Percentiles rank a stretch among this genome's conserved stretches.
phyloP scores from a whole-genome alignment of 2,329 filamentous ascomycete species.

The Pestalotiopsis sp. region DNA sequence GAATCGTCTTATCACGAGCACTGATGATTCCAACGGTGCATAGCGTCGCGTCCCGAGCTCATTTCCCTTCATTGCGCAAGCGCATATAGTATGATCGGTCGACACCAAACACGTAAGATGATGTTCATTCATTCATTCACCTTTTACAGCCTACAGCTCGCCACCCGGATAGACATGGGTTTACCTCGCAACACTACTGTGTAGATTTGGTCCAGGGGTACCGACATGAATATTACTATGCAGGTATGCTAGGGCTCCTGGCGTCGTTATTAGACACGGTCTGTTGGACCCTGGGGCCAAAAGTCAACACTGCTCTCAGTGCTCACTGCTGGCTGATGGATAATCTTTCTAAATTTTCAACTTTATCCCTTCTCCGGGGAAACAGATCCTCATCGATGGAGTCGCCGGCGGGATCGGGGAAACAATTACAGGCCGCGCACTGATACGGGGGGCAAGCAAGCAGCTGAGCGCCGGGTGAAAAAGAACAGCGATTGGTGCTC shows the following conservation, averaged over 20 bases:
- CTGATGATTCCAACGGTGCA: neutral
- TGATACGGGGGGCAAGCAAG: conserved; percentile 6
- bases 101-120: neutral
- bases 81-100: neutral
- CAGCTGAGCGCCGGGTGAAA: conserved; percentile 4
- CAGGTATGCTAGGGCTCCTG: neutral
- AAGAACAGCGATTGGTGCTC: conserved; percentile 20
- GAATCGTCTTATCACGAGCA: neutral
- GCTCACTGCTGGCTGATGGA: neutral
- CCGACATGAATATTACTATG: neutral
- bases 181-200: neutral
- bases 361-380: neutral
- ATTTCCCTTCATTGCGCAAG: neutral
- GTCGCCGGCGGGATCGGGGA: neutral
- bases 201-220: neutral
- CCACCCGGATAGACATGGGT: neutral
- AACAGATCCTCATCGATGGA: neutral
- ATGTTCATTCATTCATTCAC: neutral
- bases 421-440: conserved; percentile 4
- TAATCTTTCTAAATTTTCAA: neutral
- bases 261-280: neutral
- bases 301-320: neutral
- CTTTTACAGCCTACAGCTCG: neutral
- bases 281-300: neutral
- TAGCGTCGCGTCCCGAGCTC: neutral